Base-by-base conservation (phyloP, 2,329 filamentous ascomycete genomes). In the Nigrospora osmanthi region DNA sequence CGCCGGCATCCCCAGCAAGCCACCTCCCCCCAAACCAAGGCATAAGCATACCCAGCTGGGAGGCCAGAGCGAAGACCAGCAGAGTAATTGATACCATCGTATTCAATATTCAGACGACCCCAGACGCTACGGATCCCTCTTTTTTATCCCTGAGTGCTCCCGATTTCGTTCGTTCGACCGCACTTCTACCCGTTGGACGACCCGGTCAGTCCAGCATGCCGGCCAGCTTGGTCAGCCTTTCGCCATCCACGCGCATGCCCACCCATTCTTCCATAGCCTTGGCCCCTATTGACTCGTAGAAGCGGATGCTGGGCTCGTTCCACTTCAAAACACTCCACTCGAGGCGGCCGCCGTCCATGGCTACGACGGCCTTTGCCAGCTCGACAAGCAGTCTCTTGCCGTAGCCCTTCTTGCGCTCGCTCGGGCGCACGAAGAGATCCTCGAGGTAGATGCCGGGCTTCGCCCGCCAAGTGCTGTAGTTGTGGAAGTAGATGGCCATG, bases 291-390 rank as follows among this genome's bases (percentile, higher is more conserved):
- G 71, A 75, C 64, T 83, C 73, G 61, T 97, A 97, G 59, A 97
- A 96, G 55, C 82, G 73, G 68, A 97, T 86, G 62, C 85, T 90
- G 9, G 88, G 87, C 71, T 87, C 80, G 60, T 97, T 97, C 89
- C 89, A 95, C 68, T 87, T 91, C 56, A 96, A 66, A 50, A 95
- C 93, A 52, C 76, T 82, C 91, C 91, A 97, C 60, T 97, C 90
- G 45, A 97, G 67, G 47, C 91, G 74, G 9, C 76, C 81, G 1
- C 89, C 89, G 3, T 77, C 73, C 52, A 90, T 83, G 43, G 76
- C 75, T 43, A 86, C 59, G 3, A 89, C 83, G 69, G 95, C 87
- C 58, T 78, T 80, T n/a, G 90, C 91, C 60, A 96, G 68, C 53
- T 81, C 79, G 49, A 78, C 78, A 40, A 97, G 71, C 59, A 97